Base-by-base conservation (phyloP, 257 asterid genomes). In the Cinchona pubescens region DNA sequence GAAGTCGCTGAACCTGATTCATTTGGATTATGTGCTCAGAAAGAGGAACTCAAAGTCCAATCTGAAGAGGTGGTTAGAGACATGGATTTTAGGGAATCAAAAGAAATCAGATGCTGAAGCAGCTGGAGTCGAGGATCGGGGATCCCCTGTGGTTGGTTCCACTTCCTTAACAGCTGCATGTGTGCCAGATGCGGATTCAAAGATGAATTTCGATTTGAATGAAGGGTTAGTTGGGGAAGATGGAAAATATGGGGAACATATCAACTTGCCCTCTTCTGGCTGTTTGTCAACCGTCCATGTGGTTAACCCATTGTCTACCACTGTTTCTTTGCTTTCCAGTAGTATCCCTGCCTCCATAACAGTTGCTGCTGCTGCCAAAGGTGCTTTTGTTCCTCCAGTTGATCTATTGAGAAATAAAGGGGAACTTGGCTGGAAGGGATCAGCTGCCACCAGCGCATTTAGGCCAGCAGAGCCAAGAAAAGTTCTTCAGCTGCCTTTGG, bases 381-480 rank as follows among this genome's bases (percentile, higher is more conserved):
- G 99, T 73, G 86, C 87, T 43, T 94, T 90, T 81, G 87, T 88
- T 81, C 97, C 96, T 59, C 97, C 93, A 4, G 97, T 86, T n/a
- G 99, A 92, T 82, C 81, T 94, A 53, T 67, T 94, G 86, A 88
- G 88, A 81, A 86, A 71, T 67, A 94, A 79, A 88, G 97, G 88
- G 69, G 97, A 88, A 73, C 84, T 90, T 46, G 96, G 97, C 45
- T 94, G 99, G 99, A 92, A 88, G 80, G 99, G 98, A 11, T 92
- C 99, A 49, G 97, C 99, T 51, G 92, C 95, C 29, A 94, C 99
- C 12, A 94, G 99, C 80, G 97, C 99, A 35, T 94, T 94, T 80
- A 88, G 99, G n/a, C 99, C 97, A 14, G 99, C 99, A 34, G 99
- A 94, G 81, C 97, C 99, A 67, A 72, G 97, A 71, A 94, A 88